Evolutionary conservation across 208 protist species (phyloP).

Genomic region (Acanthamoeba lenticulata): DNA sequence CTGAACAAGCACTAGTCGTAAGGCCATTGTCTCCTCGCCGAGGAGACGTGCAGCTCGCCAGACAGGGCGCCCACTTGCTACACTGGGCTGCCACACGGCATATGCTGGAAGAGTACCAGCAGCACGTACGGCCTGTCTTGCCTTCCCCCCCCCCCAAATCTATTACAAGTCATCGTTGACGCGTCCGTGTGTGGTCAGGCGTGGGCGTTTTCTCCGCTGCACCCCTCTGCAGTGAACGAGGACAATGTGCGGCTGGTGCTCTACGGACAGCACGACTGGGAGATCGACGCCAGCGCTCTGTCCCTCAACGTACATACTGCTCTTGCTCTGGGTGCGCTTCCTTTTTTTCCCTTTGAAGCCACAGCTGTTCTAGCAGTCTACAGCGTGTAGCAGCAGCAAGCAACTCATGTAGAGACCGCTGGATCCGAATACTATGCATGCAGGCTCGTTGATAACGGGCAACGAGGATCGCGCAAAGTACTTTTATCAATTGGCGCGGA

Average conservation of each 20-base stretch:
- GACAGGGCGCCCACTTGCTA: not conserved
- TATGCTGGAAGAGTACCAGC: conserved; percentile 24
- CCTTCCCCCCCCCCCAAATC: too few relatives aligned
- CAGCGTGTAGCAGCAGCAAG: too few relatives aligned
- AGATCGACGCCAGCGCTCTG: not conserved
- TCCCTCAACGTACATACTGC: conserved; percentile 23
- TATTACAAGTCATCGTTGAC: not conserved
- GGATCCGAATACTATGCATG: too few relatives aligned
- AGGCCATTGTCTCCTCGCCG: not conserved
- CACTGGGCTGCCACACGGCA: not conserved
- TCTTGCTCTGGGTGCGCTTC: not conserved
- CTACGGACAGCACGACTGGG: not conserved
- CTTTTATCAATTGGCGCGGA: not conserved
- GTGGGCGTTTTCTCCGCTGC: conserved; percentile 40
- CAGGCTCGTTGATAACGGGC: conserved; percentile 41
- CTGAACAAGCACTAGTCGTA: too few relatives aligned
- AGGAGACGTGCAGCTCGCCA: not conserved
- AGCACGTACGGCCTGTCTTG: too few relatives aligned
- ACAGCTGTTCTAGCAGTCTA: too few relatives aligned
- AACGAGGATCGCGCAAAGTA: not conserved
- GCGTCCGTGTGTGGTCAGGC: not conserved
- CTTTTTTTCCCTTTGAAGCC: too few relatives aligned
- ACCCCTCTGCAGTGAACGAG: conserved; percentile 25
- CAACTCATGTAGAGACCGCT: too few relatives aligned
- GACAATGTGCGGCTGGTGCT: conserved; percentile 34